Conservation (phyloP, 257 asterid species). For the Nemophila menziesii region DNA sequence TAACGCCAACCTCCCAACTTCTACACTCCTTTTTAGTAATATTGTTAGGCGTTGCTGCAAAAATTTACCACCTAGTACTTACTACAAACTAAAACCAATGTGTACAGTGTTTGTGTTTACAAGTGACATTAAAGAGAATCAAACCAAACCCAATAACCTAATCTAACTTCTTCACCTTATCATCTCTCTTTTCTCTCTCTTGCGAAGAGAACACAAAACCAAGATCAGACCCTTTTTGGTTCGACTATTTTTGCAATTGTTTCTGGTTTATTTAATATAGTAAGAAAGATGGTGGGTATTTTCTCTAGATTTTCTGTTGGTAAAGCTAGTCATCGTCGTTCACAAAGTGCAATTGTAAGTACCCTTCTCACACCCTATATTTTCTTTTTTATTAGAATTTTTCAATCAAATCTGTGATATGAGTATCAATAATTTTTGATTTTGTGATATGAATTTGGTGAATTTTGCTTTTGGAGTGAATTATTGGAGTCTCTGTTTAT, state of each 20-base stretch:
- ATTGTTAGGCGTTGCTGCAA: no score
- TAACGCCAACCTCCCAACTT: no score
- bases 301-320: conserved; percentile 71
- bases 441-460: not conserved
- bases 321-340: conserved; percentile 50
- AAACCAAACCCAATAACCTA: no score
- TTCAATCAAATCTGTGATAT: conserved; percentile 5
- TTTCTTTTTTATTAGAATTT: not conserved
- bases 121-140: no score
- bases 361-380: conserved; percentile 5
- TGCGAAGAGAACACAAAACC: no score
- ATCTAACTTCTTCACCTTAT: no score
- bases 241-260: not conserved
- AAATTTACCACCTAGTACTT: no score
- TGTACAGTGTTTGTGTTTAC: no score
- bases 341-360: conserved; percentile 81
- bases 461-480: not conserved
- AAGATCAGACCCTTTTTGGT: no score
- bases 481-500: not conserved
- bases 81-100: no score
- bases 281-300: conserved; percentile 59
- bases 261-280: not conserved
- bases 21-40: no score
- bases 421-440: not conserved
- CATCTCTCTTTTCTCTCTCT: no score